Evolutionary conservation across 208 protist species (phyloP), one percentile per base, ranked within the genome.

Genomic region (Phytomonas francai): DNA sequence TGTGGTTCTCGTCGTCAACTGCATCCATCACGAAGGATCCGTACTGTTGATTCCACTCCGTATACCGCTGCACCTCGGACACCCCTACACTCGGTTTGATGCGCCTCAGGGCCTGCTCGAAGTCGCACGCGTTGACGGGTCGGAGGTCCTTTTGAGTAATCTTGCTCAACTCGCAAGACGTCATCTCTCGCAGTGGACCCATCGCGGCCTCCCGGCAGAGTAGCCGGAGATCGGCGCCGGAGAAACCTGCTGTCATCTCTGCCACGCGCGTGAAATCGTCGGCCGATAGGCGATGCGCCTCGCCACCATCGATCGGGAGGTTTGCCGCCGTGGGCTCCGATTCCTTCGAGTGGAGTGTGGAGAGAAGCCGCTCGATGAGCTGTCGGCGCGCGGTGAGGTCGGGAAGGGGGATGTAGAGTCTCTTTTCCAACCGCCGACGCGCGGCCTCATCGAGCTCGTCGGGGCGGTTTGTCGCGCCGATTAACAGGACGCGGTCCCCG

Each of bases 401-500:
- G 0, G 93, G 93, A 16, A 97, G 78, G 2, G 92, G 87, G 66
- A 97, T 95, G 77, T 95, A 96, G 27, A 97, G 72, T 12, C 94
- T 77, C 75, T 97, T 97, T 73, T 95, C 88, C 77, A 97, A 81
- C 31, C 94, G 80, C 9, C 93, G 79, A 27, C 87, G 69, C 25
- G 91, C 88, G 3, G 93, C 93, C 65, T 94, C 89, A 63, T 97
- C 93, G 3, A 97, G 76, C 64, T 95, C 88, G 31, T 95, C 88
- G 0, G 93, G 93, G 0, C 93, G 70, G 68, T 97, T 97, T 12
- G 89, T 97, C 8, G 93, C 92, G 32, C 87, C 93, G 49, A 97
- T 93, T 7, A 97, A 72, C 30, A 97, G 81, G 33, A 97, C 86
- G 33, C 85, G 81, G 60, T 95, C 89, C 3, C 78, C 77, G 42